Evolutionary conservation across 805 yeast species (phyloP).

Genomic region (Wickerhamiella galacta): DNA sequence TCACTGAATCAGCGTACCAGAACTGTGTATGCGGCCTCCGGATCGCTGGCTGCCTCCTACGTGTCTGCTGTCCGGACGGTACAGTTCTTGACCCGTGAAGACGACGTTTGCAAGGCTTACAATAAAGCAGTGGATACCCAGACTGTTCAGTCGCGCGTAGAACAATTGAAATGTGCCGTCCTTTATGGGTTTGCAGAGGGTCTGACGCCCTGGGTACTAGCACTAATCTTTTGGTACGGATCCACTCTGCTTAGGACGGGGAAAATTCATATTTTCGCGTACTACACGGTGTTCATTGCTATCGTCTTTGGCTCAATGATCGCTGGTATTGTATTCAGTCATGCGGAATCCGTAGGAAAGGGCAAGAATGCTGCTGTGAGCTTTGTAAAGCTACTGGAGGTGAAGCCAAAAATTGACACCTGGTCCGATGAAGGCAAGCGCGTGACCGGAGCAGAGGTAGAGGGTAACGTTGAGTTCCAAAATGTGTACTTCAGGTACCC

Average conservation of each 20-base stretch:
- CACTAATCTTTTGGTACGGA: slow-evolving; percentile 19
- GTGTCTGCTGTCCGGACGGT: slow-evolving; percentile 17
- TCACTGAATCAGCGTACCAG: slow-evolving; percentile 11
- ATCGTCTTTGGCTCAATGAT: slow-evolving; percentile 11
- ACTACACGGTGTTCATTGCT: slow-evolving; percentile 15
- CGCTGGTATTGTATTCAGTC: slow-evolving; percentile 19
- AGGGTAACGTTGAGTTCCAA: slow-evolving; percentile 39
- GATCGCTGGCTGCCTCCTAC: slow-evolving; percentile 18
- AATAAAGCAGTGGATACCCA: slow-evolving; percentile 5
- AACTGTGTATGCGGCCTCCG: slow-evolving; percentile 12
- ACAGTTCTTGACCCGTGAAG: slow-evolving; percentile 16
- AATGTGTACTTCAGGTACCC: slow-evolving; percentile 53
- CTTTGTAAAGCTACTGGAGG: slow-evolving; percentile 20
- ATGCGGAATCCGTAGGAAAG: slow-evolving; percentile 28
- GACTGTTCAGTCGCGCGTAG: slow-evolving; percentile 2
- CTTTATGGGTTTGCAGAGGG: slow-evolving; percentile 17
- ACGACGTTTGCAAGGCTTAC: slow-evolving; percentile 13
- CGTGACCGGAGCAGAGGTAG: slow-evolving; percentile 18
- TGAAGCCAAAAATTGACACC: slow-evolving; percentile 21
- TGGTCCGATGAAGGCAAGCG: slow-evolving; percentile 18
- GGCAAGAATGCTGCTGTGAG: slow-evolving; percentile 24
- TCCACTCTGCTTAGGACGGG: slow-evolving; percentile 12
- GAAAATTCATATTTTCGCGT: slow-evolving; percentile 11
- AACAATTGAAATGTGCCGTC: slow-evolving; percentile 9
- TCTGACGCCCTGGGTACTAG: slow-evolving; percentile 13